These are phyloP conservation scores for Samsoniella hepiali DNA, from an alignment of 2,329 filamentous ascomycete genomes.

Conservation along the genomic window DNA sequence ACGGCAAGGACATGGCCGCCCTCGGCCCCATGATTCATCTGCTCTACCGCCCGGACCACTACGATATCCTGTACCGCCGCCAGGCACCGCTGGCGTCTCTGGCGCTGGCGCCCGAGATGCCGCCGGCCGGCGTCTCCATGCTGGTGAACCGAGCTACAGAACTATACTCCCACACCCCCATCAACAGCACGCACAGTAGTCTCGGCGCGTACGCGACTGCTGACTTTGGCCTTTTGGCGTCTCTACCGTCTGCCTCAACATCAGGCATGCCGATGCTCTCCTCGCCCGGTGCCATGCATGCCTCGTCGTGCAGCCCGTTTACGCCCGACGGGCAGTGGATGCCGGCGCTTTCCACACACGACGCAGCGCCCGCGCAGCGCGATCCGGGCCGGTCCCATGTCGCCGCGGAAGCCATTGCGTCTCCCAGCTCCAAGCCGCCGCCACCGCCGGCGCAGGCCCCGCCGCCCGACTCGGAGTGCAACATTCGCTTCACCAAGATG, in stretches of 20 bases:
- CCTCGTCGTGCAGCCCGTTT: slow-evolving; percentile 2
- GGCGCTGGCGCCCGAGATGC: slow-evolving; percentile 22
- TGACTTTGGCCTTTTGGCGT: slow-evolving; percentile 42
- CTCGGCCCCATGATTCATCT: slow-evolving; percentile 54
- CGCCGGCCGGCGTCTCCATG: slow-evolving; percentile 29
- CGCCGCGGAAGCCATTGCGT: not conserved
- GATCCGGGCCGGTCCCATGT: not conserved
- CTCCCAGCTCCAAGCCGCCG: not conserved
- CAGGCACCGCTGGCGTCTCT: slow-evolving; percentile 30
- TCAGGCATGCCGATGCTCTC: slow-evolving; percentile 38
- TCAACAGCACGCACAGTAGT: slow-evolving; percentile 38
- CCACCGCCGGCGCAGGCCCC: not conserved
- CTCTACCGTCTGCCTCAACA: slow-evolving; percentile 10
- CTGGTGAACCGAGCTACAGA: slow-evolving; percentile 53
- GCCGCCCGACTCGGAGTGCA: slow-evolving; percentile 25
- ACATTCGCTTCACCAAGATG: slow-evolving; percentile 49
- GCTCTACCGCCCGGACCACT: slow-evolving; percentile 75
- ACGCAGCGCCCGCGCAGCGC: not conserved
- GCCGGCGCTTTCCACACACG: not conserved
- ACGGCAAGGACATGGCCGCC: slow-evolving; percentile 40
- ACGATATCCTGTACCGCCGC: slow-evolving; percentile 81
- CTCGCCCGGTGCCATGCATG: slow-evolving; percentile 3
- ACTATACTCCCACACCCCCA: slow-evolving; percentile 45
- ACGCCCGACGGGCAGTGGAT: slow-evolving; percentile 9
- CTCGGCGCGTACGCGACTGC: slow-evolving; percentile 42